A percentile compares a stretch with the other conserved stretches of the same genome.
Evolutionary conservation across 1,284 basidiomycete genomes (phyloP).

Genomic region (Marasmius oreades): DNA sequence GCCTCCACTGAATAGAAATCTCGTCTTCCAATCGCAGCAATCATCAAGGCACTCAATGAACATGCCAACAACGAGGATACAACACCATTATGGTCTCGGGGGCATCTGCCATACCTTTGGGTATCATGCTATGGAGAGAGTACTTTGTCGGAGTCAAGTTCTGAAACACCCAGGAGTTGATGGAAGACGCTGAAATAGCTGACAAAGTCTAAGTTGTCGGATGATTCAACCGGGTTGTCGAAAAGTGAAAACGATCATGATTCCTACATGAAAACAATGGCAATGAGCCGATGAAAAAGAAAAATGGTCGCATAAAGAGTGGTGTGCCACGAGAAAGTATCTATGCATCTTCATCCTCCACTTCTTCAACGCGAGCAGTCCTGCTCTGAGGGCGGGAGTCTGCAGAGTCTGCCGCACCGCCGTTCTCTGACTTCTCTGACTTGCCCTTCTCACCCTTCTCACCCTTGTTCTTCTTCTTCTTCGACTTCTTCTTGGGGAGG

Average conservation of each 20-base stretch:
- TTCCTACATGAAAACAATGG: neutral
- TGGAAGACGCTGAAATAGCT: conserved; percentile 4
- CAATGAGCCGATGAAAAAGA: neutral
- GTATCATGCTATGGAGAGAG: neutral
- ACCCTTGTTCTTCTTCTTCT: conserved; percentile 60
- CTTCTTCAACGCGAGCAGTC: conserved; percentile 55
- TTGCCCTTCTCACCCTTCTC: conserved; percentile 31
- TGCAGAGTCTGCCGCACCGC: conserved; percentile 38
- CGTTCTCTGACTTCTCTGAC: conserved; percentile 14
- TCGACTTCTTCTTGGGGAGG: conserved; percentile 84
- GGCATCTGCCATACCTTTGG: conserved; percentile 3
- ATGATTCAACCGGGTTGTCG: neutral
- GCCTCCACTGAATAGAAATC: neutral
- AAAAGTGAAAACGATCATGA: neutral
- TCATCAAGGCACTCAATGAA: neutral
- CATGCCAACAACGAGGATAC: conserved; percentile 8
- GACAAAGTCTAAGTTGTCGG: conserved; percentile 4
- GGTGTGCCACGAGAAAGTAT: neutral
- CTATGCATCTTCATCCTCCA: conserved; percentile 50
- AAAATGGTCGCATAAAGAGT: neutral
- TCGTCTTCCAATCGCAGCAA: neutral
- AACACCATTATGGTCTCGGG: conserved; percentile 3
- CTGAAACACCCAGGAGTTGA: conserved; percentile 6
- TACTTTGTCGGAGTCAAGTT: conserved; percentile 7
- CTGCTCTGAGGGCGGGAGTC: conserved; percentile 59